Percentiles rank a stretch among this genome's conserved stretches.
These are phyloP conservation scores for Akanthomyces dipterigenus DNA, from an alignment of 2,329 filamentous ascomycete genomes.

Conservation along the genomic window DNA sequence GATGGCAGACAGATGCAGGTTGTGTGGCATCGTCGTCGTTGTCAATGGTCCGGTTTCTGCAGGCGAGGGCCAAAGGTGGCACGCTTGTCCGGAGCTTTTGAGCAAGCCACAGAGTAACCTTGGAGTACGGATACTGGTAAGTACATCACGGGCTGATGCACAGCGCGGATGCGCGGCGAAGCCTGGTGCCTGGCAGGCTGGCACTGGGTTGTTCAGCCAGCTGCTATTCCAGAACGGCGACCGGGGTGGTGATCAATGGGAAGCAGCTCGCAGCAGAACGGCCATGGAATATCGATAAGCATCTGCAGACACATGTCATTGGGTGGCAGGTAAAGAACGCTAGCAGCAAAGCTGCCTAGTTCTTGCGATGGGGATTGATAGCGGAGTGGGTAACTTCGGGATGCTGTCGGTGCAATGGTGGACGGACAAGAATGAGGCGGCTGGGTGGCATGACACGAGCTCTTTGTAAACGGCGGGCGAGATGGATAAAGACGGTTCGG, in stretches of 20 bases:
- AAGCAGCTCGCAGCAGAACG: not conserved
- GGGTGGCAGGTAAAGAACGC: not conserved
- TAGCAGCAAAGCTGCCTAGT: not conserved
- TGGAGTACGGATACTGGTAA: too few relatives aligned
- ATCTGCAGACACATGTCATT: constrained; percentile 2
- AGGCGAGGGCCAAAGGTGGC: not conserved
- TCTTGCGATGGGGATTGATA: not conserved
- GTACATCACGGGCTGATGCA: not conserved
- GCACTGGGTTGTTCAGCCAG: not conserved
- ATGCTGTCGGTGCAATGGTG: constrained; percentile 1
- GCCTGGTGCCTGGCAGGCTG: too few relatives aligned
- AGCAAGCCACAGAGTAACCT: not conserved
- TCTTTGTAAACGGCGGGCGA: not conserved
- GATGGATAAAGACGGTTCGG: not conserved
- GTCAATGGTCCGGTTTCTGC: not conserved
- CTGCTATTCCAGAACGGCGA: not conserved
- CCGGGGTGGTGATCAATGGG: not conserved
- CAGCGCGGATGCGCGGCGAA: not conserved
- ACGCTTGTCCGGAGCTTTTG: not conserved
- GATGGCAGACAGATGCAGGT: not conserved
- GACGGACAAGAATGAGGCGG: not conserved
- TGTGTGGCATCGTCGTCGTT: not conserved
- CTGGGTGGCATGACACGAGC: constrained; percentile 3
- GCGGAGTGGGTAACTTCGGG: not conserved
- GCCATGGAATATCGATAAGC: constrained; percentile 4